Base-by-base conservation (phyloP, 2,329 filamentous ascomycete species). In the Phaeophleospora eucalypticola region DNA sequence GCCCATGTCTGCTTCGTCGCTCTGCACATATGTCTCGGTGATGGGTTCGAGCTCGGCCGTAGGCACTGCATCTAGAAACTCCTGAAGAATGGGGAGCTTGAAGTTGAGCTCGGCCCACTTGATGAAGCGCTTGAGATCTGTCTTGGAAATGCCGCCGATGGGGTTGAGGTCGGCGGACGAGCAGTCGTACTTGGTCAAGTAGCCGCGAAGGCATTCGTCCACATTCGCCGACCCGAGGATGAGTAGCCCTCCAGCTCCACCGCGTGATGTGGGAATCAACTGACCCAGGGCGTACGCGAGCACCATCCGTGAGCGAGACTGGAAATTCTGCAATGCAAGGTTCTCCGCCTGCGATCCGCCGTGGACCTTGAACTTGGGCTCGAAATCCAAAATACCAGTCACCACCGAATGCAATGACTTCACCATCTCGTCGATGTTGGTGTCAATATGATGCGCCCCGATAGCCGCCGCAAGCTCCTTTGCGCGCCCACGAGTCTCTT, bases 151-250 rank as follows among this genome's bases (percentile, higher is more conserved):
- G 9, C 74, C 74, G 14, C 80, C 82, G 41, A 85, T 83, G 3
- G 82, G 82, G 56, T 84, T 81, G 61, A 83, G 70, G 56, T 74
- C 71, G 14, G 72, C 72, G n/a, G 64, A 68, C 6, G 60, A 67
- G 58, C 76, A 80, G 61, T 87, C 84, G 59, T 87, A 87, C 66
- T 87, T 87, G n/a, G 84, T 87, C 17, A 85, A 70, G 63, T 87
- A 82, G 16, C 74, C 76, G 20, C 75, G 69, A 19, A 80, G 65
- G 50, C 69, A 71, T 56, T 79, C 78, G 56, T 79, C 82, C 3
- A 86, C 83, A 58, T 87, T 87, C 1, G 80, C 81, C 16, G 74
- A 79, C 14, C 82, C 84, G 0, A 89, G 72, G 0, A 89, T 82
- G 2, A 89, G 71, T 0, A 87, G 69, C 9, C 71, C 67, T 14